Evolutionary conservation across 228 moss, liverwort and hornwort species (phyloP).

Genomic region (Sphagnum magellanicum): DNA sequence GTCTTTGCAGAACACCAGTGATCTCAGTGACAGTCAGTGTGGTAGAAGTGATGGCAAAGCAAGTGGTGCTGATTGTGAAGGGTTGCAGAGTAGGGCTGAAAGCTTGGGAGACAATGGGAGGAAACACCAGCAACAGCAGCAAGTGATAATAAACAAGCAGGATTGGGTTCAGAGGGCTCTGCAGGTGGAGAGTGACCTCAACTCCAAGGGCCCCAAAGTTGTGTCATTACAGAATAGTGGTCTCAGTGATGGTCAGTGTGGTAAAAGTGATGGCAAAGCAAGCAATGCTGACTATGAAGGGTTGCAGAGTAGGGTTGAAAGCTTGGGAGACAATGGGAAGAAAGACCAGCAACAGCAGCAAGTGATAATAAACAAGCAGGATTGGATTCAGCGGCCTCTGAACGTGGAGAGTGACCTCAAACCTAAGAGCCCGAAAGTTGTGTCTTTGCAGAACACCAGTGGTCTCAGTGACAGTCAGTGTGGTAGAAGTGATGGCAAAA

Average conservation of each 20-base stretch:
- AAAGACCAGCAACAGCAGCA: no score
- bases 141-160: conserved; percentile 9
- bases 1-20: not conserved
- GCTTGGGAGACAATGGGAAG: no score
- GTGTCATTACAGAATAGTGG: conserved; percentile 11
- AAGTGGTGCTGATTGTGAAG: conserved; percentile 1
- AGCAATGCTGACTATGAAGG: no score
- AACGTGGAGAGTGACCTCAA: no score
- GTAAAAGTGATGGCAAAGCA: conserved; percentile 12
- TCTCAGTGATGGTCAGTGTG: conserved; percentile 19
- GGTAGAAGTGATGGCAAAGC: no score
- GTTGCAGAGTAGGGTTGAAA: no score
- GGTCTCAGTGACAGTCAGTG: no score
- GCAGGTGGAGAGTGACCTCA: conserved; percentile 10
- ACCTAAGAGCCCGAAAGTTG: no score
- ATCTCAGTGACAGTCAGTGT: no score
- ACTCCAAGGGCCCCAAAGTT: conserved; percentile 20
- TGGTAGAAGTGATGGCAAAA: no score
- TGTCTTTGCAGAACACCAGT: not conserved
- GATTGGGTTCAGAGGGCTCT: conserved; percentile 9
- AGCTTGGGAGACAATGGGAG: conserved; percentile 15
- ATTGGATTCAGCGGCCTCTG: no score
- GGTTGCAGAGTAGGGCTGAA: conserved; percentile 14
- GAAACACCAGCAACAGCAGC: conserved; percentile 14
- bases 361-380: no score